These are phyloP conservation scores for Hanseniaspora uvarum DNA, from an alignment of 1,139 yeast genomes.

Conservation along the genomic window DNA sequence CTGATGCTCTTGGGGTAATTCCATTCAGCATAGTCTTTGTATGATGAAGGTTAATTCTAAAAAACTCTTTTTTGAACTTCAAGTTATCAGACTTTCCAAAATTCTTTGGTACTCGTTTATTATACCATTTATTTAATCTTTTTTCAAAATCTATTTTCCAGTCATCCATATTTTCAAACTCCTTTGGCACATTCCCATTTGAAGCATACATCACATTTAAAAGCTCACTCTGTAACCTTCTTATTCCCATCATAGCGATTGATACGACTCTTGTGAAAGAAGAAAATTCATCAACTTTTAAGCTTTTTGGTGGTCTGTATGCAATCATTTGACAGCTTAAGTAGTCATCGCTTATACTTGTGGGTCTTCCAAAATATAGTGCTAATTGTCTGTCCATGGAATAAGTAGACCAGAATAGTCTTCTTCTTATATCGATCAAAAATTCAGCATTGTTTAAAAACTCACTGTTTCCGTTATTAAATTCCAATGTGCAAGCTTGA, in stretches of 20 bases:
- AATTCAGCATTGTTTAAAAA: conserved; percentile 39
- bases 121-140: conserved; percentile 53
- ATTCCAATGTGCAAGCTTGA: background rate
- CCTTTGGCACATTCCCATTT: conserved; percentile 56
- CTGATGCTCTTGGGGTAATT: conserved; percentile 57
- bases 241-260: conserved; percentile 52
- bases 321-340: conserved; percentile 36
- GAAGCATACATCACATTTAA: conserved; percentile 61
- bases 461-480: background rate
- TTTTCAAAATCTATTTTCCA: conserved; percentile 49
- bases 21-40: conserved; percentile 66
- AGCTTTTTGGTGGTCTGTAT: conserved; percentile 50
- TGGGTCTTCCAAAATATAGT: conserved; percentile 61
- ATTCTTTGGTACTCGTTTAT: conserved; percentile 45
- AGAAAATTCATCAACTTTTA: conserved; percentile 59
- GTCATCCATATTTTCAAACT: conserved; percentile 42
- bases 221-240: conserved; percentile 69
- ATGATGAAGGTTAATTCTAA: conserved; percentile 67
- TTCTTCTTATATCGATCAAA: conserved; percentile 56
- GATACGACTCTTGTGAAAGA: conserved; percentile 46
- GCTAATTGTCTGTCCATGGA: conserved; percentile 71
- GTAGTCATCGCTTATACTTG: conserved; percentile 64
- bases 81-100: conserved; percentile 53
- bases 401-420: conserved; percentile 85
- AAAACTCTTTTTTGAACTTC: conserved; percentile 58